These are phyloP conservation scores for Striga asiatica DNA, from an alignment of 257 asterid species.

Conservation along the genomic window DNA sequence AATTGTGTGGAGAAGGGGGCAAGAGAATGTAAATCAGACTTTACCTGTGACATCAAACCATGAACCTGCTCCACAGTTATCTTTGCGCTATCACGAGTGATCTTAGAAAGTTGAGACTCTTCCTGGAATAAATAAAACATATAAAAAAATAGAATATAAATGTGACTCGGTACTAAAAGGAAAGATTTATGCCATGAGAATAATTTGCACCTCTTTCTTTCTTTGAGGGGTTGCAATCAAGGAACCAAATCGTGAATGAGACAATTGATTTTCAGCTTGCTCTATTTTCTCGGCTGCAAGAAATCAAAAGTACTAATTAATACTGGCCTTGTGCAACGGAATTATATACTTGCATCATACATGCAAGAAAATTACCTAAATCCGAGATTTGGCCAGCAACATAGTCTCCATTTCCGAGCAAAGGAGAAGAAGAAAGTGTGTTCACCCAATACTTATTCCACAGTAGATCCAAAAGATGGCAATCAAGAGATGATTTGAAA, in stretches of 20 bases:
- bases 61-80: constrained; percentile 98
- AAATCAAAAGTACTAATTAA: constrained; percentile 10
- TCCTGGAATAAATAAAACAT: constrained; percentile 40
- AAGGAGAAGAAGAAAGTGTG: constrained; percentile 94
- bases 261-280: constrained; percentile 90
- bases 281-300: constrained; percentile 90
- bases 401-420: constrained; percentile 96
- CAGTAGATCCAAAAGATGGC: constrained; percentile 80
- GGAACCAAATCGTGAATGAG: constrained; percentile 80
- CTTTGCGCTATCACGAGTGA: constrained; percentile 88
- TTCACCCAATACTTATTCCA: constrained; percentile 99
- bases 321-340: background rate
- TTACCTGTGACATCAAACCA: constrained; percentile 97
- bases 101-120: constrained; percentile 88
- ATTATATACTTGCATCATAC: background rate
- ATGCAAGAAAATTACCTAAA: constrained; percentile 44
- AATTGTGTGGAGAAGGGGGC: too few species aligned
- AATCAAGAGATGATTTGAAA: constrained; percentile 88
- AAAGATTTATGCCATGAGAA: background rate
- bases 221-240: constrained; percentile 60
- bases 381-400: constrained; percentile 98
- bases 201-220: constrained; percentile 69
- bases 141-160: background rate
- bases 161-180: too few species aligned
- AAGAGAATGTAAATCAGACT: too few species aligned